phyloP scores from a whole-genome alignment of 352 stramenopile genomes.

The Plasmopara halstedii region DNA sequence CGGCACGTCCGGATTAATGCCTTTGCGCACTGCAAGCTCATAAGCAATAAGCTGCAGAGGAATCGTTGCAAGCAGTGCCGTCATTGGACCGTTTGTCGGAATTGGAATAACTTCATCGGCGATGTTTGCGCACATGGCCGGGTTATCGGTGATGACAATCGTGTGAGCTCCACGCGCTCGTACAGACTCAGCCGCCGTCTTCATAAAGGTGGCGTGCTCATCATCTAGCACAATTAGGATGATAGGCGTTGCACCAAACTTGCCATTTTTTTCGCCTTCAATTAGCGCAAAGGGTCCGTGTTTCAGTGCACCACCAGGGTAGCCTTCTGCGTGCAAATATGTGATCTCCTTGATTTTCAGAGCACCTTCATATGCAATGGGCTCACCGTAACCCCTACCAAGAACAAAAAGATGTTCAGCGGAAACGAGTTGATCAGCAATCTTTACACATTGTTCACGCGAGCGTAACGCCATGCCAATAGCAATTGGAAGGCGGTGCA shows the following conservation, averaged over 20 bases:
- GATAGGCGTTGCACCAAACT: slow-evolving; percentile 94
- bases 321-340: slow-evolving; percentile 98
- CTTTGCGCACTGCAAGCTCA: slow-evolving; percentile 94
- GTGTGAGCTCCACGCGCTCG: slow-evolving; percentile 93
- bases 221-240: slow-evolving; percentile 97
- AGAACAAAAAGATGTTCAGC: slow-evolving; percentile 95
- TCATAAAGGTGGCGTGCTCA: slow-evolving; percentile 94
- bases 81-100: slow-evolving; percentile 95
- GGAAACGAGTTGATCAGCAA: slow-evolving; percentile 82
- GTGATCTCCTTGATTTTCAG: slow-evolving; percentile 99
- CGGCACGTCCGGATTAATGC: slow-evolving; percentile 97
- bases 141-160: slow-evolving; percentile 98
- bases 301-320: slow-evolving; percentile 96
- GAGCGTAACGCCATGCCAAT: slow-evolving; percentile 96
- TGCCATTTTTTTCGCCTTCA: slow-evolving; percentile 88
- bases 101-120: slow-evolving; percentile 93
- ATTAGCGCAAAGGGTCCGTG: slow-evolving; percentile 99
- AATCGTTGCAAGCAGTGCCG: slow-evolving; percentile 92
- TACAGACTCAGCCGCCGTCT: slow-evolving; percentile 93
- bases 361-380: slow-evolving; percentile 95
- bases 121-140: slow-evolving; percentile 88
- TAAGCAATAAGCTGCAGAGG: slow-evolving; percentile 98
- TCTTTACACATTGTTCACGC: slow-evolving; percentile 83
- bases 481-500: slow-evolving; percentile 96
- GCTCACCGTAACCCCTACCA: slow-evolving; percentile 90